Conservation (phyloP, 345 rosid genomes). For the Bruguiera sexangula region DNA sequence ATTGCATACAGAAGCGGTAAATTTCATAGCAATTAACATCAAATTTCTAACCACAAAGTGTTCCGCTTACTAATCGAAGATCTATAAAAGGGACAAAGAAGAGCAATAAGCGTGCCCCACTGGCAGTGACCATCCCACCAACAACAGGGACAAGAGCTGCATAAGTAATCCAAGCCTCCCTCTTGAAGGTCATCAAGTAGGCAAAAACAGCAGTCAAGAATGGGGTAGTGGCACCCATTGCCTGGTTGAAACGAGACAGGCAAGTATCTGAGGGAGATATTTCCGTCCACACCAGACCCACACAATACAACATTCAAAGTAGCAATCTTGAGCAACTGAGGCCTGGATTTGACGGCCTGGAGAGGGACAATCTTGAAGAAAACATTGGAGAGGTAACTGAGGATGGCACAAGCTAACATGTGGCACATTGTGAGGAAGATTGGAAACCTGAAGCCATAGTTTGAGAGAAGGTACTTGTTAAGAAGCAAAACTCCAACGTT, state of each 20-base stretch:
- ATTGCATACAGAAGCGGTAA: conserved; percentile 13
- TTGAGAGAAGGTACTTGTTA: conserved; percentile 83
- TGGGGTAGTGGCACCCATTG: conserved; percentile 91
- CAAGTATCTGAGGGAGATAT: conserved; percentile 73
- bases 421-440: conserved; percentile 93
- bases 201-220: conserved; percentile 88
- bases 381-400: conserved; percentile 82
- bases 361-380: conserved; percentile 79
- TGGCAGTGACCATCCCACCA: conserved; percentile 78
- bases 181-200: conserved; percentile 70
- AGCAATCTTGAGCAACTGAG: conserved; percentile 73
- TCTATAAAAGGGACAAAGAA: background rate
- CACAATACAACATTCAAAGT: conserved; percentile 83
- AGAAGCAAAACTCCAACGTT: conserved; percentile 88
- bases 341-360: conserved; percentile 68
- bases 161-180: conserved; percentile 88
- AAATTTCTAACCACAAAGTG: background rate
- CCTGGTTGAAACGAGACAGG: conserved; percentile 93
- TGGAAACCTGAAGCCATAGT: conserved; percentile 84
- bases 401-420: conserved; percentile 85
- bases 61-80: conserved; percentile 3
- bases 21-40: conserved; percentile 10
- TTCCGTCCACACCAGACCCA: conserved; percentile 86
- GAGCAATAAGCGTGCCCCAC: conserved; percentile 57
- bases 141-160: conserved; percentile 87